These are phyloP conservation scores for Aspergillus kassunensis DNA, from an alignment of 495 filamentous ascomycete species.

Conservation along the genomic window DNA sequence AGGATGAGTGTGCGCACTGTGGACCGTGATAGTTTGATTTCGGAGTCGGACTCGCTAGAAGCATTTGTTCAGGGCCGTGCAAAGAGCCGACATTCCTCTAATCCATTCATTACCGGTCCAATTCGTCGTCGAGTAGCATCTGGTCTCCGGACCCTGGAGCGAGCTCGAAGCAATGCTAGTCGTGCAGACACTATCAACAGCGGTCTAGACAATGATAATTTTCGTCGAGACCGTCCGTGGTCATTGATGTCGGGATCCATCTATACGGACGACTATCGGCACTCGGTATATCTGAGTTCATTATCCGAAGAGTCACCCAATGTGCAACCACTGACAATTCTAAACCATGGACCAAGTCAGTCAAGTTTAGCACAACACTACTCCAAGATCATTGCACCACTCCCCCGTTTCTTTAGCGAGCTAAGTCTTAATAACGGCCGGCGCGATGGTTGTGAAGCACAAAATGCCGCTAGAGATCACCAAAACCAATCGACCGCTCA, in stretches of 20 bases:
- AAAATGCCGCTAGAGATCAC: not conserved
- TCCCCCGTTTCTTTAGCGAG: constrained; percentile 43
- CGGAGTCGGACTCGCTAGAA: constrained; percentile 42
- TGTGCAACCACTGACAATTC: constrained; percentile 15
- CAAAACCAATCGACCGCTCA: constrained; percentile 2
- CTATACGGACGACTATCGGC: constrained; percentile 38
- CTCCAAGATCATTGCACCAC: constrained; percentile 39
- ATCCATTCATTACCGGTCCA: constrained; percentile 41
- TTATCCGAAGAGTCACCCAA: constrained; percentile 26
- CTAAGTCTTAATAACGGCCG: constrained; percentile 29
- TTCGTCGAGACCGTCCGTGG: constrained; percentile 33
- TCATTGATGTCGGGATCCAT: constrained; percentile 39
- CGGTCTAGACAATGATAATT: constrained; percentile 34
- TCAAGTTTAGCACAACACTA: constrained; percentile 42
- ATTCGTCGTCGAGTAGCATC: constrained; percentile 34
- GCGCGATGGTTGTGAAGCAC: constrained; percentile 14
- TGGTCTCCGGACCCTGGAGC: constrained; percentile 33
- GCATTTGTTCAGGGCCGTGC: constrained; percentile 45
- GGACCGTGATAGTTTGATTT: constrained; percentile 33
- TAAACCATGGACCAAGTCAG: constrained; percentile 29
- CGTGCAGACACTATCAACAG: constrained; percentile 38
- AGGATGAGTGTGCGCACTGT: constrained; percentile 34
- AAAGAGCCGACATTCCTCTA: constrained; percentile 41
- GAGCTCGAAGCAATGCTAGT: constrained; percentile 36
- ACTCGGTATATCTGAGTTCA: constrained; percentile 21